These are phyloP conservation scores for Ceratocystis papillata DNA, from an alignment of 2,329 filamentous ascomycete species.

Conservation along the genomic window DNA sequence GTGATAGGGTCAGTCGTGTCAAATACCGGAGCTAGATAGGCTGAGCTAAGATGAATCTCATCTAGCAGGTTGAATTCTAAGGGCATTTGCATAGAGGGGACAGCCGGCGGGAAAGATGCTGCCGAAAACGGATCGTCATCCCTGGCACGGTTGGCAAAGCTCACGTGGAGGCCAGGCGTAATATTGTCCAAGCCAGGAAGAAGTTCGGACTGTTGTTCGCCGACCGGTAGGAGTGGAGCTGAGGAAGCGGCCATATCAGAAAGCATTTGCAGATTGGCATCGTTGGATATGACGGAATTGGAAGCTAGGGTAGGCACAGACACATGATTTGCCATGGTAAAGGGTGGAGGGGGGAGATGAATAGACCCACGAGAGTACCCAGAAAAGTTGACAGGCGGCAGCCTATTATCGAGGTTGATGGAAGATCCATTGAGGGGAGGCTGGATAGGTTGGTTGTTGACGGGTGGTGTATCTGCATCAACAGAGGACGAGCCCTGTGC, in stretches of 20 bases:
- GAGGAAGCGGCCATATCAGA: constrained; percentile 20
- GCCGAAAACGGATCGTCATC: constrained; percentile 12
- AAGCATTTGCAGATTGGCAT: constrained; percentile 17
- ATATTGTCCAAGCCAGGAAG: constrained; percentile 17
- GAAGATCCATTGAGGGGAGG: constrained; percentile 11
- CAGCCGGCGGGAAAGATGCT: constrained; percentile 9
- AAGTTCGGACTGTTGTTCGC: constrained; percentile 10
- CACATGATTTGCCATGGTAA: constrained; percentile 15
- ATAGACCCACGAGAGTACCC: constrained; percentile 5
- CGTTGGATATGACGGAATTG: constrained; percentile 11
- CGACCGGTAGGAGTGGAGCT: constrained; percentile 9
- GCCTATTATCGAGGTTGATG: constrained; percentile 15
- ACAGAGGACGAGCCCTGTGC: neutral
- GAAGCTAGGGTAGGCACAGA: constrained; percentile 14
- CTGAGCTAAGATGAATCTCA: constrained; percentile 12
- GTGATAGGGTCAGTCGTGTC: constrained; percentile 19
- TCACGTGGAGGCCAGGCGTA: constrained; percentile 7
- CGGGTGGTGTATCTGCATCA: neutral
- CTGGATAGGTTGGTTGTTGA: constrained; percentile 7
- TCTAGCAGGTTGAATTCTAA: constrained; percentile 18
- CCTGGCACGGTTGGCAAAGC: constrained; percentile 4
- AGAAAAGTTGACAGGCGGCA: constrained; percentile 5
- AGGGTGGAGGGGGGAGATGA: constrained; percentile 14
- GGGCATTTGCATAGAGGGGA: constrained; percentile 30
- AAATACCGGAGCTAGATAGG: constrained; percentile 15